Base-by-base conservation (phyloP, 768 basidiomycete species). In the Cystofilobasidium bisporidii region DNA sequence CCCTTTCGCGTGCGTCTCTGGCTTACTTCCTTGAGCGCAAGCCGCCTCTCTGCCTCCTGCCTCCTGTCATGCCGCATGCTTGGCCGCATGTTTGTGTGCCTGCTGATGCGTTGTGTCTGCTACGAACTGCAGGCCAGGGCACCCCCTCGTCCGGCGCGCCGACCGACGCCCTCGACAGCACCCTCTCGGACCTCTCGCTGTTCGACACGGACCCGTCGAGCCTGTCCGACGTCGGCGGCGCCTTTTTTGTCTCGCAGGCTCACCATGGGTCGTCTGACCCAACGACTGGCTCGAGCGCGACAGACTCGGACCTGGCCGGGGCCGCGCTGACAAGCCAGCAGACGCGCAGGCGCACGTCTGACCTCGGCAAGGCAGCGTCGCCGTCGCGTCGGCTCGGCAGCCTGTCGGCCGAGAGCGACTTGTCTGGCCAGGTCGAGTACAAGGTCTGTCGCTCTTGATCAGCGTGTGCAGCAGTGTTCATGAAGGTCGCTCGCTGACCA, bases 361-460 rank as follows among this genome's bases (percentile, higher is more conserved):
- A 48, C 18, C 11, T 28, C 26, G 55, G 47, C 28, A 33, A 38
- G 22, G 36, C 1, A 11, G 55, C 18, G 26, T 22, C 6, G 4
- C 22, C 9, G 11, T 30, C 28, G 5, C 53, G 50, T 30, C 28
- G 33, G 24, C 65, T 58, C 22, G 40, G 66, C n/a, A 57, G 68
- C 15, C 43, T 72, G 20, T 30, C 64, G 24, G 67, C 70, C 2
- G 72, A 72, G 55, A 71, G 36, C 15, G 72, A 72, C 33, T 62
- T 56, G 2, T 26, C 56, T 20, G 72, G 72, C 8, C 68, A 71
- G 60, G 71, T 72, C 41, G 72, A 72, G 58, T 72, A 72, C 68
- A 72, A 72, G 64, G 69, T 72, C 12, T 26, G 71, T 32, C n/a
- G n/a, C n/a, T 33, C 26, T 20, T 4, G 11, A 6, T 20, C 14